phyloP scores from a whole-genome alignment of 108 stramenopile genomes.

The Parietichytrium sp. region DNA sequence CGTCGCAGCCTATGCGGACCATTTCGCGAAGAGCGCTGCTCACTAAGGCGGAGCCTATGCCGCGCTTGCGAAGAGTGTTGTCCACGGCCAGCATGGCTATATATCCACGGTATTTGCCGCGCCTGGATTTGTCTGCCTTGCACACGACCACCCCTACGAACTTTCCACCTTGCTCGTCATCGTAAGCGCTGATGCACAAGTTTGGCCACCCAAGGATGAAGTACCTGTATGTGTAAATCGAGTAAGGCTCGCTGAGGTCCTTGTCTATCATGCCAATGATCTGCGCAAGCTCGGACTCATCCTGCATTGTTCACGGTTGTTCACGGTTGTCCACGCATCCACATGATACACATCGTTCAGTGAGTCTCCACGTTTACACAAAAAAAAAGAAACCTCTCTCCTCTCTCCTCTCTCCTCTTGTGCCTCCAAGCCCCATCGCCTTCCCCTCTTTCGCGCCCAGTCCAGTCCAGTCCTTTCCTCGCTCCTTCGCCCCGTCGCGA shows the following conservation, averaged over 20 bases:
- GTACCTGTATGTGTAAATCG: constrained; percentile 69
- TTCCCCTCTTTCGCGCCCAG: too few species aligned
- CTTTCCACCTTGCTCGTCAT: not conserved
- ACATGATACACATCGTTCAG: too few species aligned
- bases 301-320: constrained; percentile 26
- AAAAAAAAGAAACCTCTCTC: too few species aligned
- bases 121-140: constrained; percentile 56
- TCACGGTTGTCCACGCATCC: too few species aligned
- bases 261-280: constrained; percentile 61
- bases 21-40: constrained; percentile 54
- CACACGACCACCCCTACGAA: constrained; percentile 57
- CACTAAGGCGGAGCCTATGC: constrained; percentile 56
- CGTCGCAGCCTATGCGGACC: constrained; percentile 55
- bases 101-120: constrained; percentile 55
- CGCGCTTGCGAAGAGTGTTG: not conserved
- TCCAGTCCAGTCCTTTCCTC: too few species aligned
- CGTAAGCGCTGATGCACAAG: constrained; percentile 56
- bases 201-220: constrained; percentile 66
- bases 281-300: constrained; percentile 28
- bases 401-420: too few species aligned
- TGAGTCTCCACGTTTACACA: too few species aligned
- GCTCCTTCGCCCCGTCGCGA: too few species aligned
- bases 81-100: constrained; percentile 71
- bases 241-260: constrained; percentile 68
- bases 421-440: too few species aligned